Conservation (phyloP, 495 filamentous ascomycete genomes). For the Astrothelium subdiscretum region DNA sequence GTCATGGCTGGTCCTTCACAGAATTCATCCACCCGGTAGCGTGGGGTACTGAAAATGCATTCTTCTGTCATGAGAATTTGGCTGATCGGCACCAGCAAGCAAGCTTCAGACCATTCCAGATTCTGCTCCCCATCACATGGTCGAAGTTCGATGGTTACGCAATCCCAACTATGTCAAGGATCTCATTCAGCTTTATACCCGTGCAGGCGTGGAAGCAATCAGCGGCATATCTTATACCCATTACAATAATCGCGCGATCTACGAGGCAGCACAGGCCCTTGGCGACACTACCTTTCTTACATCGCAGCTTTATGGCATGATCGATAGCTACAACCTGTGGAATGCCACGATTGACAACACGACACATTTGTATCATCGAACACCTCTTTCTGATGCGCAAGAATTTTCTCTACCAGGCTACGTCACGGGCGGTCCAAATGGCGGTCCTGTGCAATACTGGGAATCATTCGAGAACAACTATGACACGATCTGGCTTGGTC, state of each 20-base stretch:
- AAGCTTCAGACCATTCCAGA: constrained; percentile 33
- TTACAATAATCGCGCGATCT: constrained; percentile 32
- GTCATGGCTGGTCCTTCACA: constrained; percentile 34
- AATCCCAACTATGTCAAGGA: constrained; percentile 31
- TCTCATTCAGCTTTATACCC: constrained; percentile 33
- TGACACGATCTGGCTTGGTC: constrained; percentile 27
- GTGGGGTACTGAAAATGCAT: constrained; percentile 24
- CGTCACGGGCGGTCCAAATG: constrained; percentile 24
- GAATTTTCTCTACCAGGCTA: constrained; percentile 34
- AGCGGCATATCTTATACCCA: constrained; percentile 31
- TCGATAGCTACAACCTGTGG: constrained; percentile 32
- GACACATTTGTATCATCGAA: constrained; percentile 32
- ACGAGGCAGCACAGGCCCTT: constrained; percentile 30
- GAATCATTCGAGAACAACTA: constrained; percentile 22
- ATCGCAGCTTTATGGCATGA: constrained; percentile 32
- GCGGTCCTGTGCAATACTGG: constrained; percentile 17
- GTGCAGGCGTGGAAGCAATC: constrained; percentile 31
- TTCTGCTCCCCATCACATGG: constrained; percentile 35
- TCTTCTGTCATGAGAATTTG: not conserved
- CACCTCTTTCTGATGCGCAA: constrained; percentile 36
- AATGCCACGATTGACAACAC: constrained; percentile 24
- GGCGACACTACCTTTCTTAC: constrained; percentile 30
- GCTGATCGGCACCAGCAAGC: not conserved
- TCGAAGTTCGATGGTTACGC: constrained; percentile 36
- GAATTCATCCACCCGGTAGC: constrained; percentile 31